Evolutionary conservation across 345 rosid genomes (phyloP).

Genomic region (Erysimum cheiranthoides): DNA sequence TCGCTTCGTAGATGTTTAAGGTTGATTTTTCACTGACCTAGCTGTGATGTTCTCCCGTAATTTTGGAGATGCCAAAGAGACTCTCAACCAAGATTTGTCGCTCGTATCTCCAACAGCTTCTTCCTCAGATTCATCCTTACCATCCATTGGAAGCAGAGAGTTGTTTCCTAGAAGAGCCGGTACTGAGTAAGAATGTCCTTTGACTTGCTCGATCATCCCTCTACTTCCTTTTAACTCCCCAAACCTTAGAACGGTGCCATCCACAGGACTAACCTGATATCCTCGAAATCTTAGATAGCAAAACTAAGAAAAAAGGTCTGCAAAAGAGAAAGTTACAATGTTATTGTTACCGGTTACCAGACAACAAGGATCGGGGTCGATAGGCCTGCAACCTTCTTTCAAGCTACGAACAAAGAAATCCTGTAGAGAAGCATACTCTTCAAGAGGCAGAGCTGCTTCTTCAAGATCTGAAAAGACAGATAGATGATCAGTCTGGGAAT

Average conservation of each 20-base stretch:
- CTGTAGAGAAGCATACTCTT: conserved; percentile 71
- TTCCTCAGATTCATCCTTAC: conserved; percentile 49
- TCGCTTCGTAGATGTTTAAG: neutral
- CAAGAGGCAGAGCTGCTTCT: conserved; percentile 89
- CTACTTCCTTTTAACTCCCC: conserved; percentile 84
- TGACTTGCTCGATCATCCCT: conserved; percentile 96
- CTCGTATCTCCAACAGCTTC: conserved; percentile 50
- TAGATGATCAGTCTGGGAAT: conserved; percentile 9
- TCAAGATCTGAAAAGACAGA: conserved; percentile 69
- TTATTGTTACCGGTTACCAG: conserved; percentile 94
- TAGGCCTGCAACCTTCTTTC: conserved; percentile 91
- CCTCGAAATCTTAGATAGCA: conserved; percentile 19
- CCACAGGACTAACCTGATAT: conserved; percentile 89
- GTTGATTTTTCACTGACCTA: conserved; percentile 49
- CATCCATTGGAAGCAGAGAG: conserved; percentile 67
- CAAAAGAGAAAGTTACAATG: conserved; percentile 42
- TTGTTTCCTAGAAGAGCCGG: conserved; percentile 84
- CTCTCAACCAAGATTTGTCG: conserved; percentile 77
- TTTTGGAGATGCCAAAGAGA: conserved; percentile 87
- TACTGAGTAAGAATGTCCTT: conserved; percentile 89
- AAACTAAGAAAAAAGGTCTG: conserved; percentile 26
- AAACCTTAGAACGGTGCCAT: conserved; percentile 78
- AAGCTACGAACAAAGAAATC: conserved; percentile 90
- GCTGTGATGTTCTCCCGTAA: conserved; percentile 58
- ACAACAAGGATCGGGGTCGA: conserved; percentile 78